These are phyloP conservation scores for Cucurbita pepo DNA, from an alignment of 306 rosid species.

Conservation along the genomic window DNA sequence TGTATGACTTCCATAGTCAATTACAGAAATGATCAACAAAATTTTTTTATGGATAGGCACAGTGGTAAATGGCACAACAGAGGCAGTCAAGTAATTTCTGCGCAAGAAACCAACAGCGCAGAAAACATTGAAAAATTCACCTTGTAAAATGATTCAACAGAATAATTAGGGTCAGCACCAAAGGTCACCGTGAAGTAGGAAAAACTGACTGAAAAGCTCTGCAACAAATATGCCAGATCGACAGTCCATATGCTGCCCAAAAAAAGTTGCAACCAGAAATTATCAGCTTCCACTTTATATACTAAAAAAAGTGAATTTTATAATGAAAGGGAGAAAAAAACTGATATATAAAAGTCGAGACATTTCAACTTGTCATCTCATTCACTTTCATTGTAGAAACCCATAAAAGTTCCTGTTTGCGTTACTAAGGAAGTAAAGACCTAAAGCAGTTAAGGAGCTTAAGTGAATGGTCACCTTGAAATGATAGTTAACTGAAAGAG, in stretches of 20 bases:
- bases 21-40: not conserved
- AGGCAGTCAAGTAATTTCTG: not conserved
- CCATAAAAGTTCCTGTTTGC: not conserved
- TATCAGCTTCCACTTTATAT: not conserved
- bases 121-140: constrained; percentile 17
- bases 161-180: constrained; percentile 93
- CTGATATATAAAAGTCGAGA: not conserved
- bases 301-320: not conserved
- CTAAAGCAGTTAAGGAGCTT: not conserved
- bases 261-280: constrained; percentile 2
- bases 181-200: constrained; percentile 79
- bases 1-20: not conserved
- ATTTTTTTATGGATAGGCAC: not conserved
- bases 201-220: constrained; percentile 53
- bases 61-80: not conserved
- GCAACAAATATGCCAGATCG: constrained; percentile 80
- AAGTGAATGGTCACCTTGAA: not conserved
- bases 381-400: not conserved
- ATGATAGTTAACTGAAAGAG: not conserved
- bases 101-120: not conserved
- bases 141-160: constrained; percentile 80
- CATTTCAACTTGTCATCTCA: not conserved
- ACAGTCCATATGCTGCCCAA: constrained; percentile 91
- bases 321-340: not conserved
- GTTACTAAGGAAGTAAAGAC: not conserved